A percentile compares a stretch with the other conserved stretches of the same genome.
phyloP scores from a whole-genome alignment of 345 rosid genomes.

The Sonneratia alba region DNA sequence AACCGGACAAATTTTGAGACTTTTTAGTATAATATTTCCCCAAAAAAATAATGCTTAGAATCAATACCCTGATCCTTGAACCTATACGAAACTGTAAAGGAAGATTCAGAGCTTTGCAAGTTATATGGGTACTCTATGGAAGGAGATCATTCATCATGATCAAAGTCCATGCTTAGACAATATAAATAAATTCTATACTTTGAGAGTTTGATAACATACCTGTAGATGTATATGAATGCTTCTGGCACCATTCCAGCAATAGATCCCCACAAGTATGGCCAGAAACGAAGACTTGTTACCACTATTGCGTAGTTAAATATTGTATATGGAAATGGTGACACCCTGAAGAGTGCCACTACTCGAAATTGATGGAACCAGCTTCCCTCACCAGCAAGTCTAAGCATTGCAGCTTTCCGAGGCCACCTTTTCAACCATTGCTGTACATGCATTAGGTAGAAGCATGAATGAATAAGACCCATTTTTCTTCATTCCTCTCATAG shows the following conservation, averaged over 20 bases:
- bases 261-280: slow-evolving; percentile 88
- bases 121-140: no score
- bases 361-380: slow-evolving; percentile 90
- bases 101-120: no score
- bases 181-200: not conserved
- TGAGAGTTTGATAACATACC: slow-evolving; percentile 32
- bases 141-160: not conserved
- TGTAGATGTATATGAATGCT: slow-evolving; percentile 90
- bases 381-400: slow-evolving; percentile 88
- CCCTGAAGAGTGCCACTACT: slow-evolving; percentile 80
- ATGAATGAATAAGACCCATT: not conserved
- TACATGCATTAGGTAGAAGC: slow-evolving; percentile 7
- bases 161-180: not conserved
- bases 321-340: slow-evolving; percentile 97
- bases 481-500: not conserved
- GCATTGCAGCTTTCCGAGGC: slow-evolving; percentile 80
- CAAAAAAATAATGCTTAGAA: no score
- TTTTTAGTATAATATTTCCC: no score
- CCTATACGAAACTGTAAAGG: no score
- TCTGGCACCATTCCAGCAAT: slow-evolving; percentile 94
- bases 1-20: no score
- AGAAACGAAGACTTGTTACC: slow-evolving; percentile 73
- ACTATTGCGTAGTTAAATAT: slow-evolving; percentile 90
- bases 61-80: no score
- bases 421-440: slow-evolving; percentile 95